Evolutionary conservation across 768 basidiomycete genomes (phyloP), one percentile per base, ranked within the genome.

Genomic region (Suillus hirtellus): DNA sequence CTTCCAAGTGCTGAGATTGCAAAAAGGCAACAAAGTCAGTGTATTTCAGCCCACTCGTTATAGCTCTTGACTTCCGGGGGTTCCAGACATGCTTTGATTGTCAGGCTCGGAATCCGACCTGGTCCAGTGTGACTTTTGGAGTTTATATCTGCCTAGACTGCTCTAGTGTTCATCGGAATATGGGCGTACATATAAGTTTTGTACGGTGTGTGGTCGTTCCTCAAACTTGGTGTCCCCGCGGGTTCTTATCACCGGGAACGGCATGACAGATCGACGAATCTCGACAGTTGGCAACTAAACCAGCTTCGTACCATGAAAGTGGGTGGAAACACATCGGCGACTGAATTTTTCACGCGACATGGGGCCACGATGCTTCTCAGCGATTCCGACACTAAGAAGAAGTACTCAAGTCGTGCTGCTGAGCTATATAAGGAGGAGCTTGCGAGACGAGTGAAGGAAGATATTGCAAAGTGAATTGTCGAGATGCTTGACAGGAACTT

Each of bases 101-200:
- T 75, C 84, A 86, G 70, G 95, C 96, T 54, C 89, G 95, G 70
- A 97, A 97, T 78, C 96, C 96, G 53, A 97, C 95, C 38, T 99
- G 96, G 97, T 89, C 95, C 4, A 95, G 93, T 65, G 94, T 97
- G 24, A 96, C 95, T 0, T 99, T 91, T 73, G 96, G 94, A 40
- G 89, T 99, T 15, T 99, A 99, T 77, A 95, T 99, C 72, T 99
- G 97, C 73, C 81, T 99, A 38, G 96, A 99, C 64, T 99, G 97
- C 81, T 99, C 96, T 5, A 92, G 90, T 67, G 80, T 91, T 15
- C 97, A 99, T 77, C 83, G 97, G 60, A 98, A 96, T 75, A 89
- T 98, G 87, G 97, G 97, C 69, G 96, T 99, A 27, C 97, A 99
- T 74, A 95, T 99, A 76, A 92, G 88, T 66, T 99, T 99, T 71